phyloP scores from a whole-genome alignment of 1,284 basidiomycete genomes.

The Ustilago curta region DNA sequence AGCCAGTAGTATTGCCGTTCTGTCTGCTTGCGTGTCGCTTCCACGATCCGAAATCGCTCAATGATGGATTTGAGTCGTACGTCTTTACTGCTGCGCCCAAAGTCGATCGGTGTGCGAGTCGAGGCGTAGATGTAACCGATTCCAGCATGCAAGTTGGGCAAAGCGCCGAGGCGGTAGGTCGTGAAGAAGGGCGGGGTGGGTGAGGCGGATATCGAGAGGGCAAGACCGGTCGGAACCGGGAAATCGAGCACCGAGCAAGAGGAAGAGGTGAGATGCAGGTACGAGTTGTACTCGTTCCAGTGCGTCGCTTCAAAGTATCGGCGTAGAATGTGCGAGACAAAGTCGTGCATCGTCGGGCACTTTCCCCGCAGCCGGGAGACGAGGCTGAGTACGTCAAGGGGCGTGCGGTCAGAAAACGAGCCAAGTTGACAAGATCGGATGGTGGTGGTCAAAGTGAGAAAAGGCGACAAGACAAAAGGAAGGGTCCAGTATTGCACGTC shows the following conservation, averaged over 20 bases:
- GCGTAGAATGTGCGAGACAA: constrained; percentile 80
- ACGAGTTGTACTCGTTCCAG: constrained; percentile 96
- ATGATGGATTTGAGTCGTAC: constrained; percentile 86
- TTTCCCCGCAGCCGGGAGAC: not conserved
- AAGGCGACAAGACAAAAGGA: constrained; percentile 1
- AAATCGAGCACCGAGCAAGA: constrained; percentile 83
- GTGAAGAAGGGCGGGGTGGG: constrained; percentile 87
- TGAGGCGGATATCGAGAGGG: constrained; percentile 86
- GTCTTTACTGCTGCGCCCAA: constrained; percentile 65
- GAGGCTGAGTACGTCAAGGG: not conserved
- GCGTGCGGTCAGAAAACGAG: not conserved
- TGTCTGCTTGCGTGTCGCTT: constrained; percentile 76
- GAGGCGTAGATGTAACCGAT: constrained; percentile 88
- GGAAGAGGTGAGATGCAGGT: constrained; percentile 87
- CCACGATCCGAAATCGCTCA: constrained; percentile 79
- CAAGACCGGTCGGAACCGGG: constrained; percentile 80
- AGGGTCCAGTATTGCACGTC: constrained; percentile 4
- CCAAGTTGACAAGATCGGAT: not conserved
- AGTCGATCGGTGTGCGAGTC: constrained; percentile 71
- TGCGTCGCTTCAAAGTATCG: constrained; percentile 89
- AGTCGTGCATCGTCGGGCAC: constrained; percentile 62
- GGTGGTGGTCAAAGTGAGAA: constrained; percentile 1
- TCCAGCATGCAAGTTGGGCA: constrained; percentile 90
- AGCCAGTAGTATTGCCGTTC: constrained; percentile 71
- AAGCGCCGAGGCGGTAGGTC: constrained; percentile 88